These are phyloP conservation scores for Fusarium albosuccineum DNA, from an alignment of 2,329 filamentous ascomycete species.

Conservation along the genomic window DNA sequence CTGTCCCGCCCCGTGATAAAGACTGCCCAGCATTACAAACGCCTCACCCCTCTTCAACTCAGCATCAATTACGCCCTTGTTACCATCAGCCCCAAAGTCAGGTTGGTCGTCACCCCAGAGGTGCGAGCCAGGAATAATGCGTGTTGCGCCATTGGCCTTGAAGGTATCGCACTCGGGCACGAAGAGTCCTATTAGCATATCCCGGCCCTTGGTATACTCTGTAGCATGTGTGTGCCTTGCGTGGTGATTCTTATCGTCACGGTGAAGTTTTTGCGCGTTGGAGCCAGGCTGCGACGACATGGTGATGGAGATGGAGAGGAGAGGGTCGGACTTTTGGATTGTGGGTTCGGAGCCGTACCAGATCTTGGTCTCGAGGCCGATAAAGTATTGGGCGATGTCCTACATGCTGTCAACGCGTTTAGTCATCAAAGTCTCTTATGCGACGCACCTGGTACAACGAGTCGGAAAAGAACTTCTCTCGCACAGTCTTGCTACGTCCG, in stretches of 20 bases:
- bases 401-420: background rate
- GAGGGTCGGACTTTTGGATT: slow-evolving; percentile 50
- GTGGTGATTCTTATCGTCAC: slow-evolving; percentile 57
- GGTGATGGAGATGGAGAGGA: slow-evolving; percentile 54
- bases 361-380: slow-evolving; percentile 50
- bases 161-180: slow-evolving; percentile 53
- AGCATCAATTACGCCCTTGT: slow-evolving; percentile 43
- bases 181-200: slow-evolving; percentile 53
- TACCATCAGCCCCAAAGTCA: slow-evolving; percentile 49
- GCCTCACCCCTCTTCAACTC: slow-evolving; percentile 53
- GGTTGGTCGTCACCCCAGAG: slow-evolving; percentile 55
- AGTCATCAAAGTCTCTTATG: slow-evolving; percentile 16
- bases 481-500: slow-evolving; percentile 51
- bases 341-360: slow-evolving; percentile 50
- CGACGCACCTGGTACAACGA: slow-evolving; percentile 21
- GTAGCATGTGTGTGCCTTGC: slow-evolving; percentile 45
- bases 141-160: slow-evolving; percentile 53
- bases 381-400: slow-evolving; percentile 49
- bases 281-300: slow-evolving; percentile 52
- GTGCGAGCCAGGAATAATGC: slow-evolving; percentile 54
- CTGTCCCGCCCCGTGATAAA: slow-evolving; percentile 53
- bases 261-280: slow-evolving; percentile 51
- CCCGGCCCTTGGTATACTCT: slow-evolving; percentile 42
- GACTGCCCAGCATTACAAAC: slow-evolving; percentile 54
- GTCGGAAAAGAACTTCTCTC: slow-evolving; percentile 51